Percentiles rank a stretch among this genome's conserved stretches.
These are phyloP conservation scores for Pythium dissotocum DNA, from an alignment of 352 stramenopile genomes.

Conservation along the genomic window DNA sequence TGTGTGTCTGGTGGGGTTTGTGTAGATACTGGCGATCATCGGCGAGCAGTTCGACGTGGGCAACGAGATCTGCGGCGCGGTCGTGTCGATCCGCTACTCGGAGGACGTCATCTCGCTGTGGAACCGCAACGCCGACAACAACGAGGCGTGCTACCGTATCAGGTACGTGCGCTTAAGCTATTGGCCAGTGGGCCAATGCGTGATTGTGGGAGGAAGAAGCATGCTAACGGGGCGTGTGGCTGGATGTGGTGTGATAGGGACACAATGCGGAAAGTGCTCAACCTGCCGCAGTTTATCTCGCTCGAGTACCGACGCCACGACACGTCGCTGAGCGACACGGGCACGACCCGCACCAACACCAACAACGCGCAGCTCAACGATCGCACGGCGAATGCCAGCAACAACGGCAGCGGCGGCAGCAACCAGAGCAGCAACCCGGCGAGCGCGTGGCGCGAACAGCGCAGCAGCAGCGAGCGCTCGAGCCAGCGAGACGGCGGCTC, in stretches of 20 bases:
- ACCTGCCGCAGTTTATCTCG: slow-evolving; percentile 89
- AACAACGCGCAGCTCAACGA: slow-evolving; percentile 20
- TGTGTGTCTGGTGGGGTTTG: too few species aligned
- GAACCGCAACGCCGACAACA: slow-evolving; percentile 94
- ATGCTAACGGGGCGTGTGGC: not conserved
- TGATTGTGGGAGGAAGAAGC: slow-evolving; percentile 23
- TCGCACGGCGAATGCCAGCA: slow-evolving; percentile 31
- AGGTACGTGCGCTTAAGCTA: slow-evolving; percentile 17
- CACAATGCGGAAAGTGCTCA: slow-evolving; percentile 88
- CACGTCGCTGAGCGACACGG: slow-evolving; percentile 80
- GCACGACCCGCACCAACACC: slow-evolving; percentile 71
- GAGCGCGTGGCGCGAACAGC: slow-evolving; percentile 23
- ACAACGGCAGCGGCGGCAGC: slow-evolving; percentile 12
- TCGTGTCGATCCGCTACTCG: slow-evolving; percentile 91
- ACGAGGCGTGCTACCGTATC: slow-evolving; percentile 84
- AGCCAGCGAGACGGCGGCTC: slow-evolving; percentile 17
- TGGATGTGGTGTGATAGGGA: slow-evolving; percentile 44
- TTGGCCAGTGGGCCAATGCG: slow-evolving; percentile 5
- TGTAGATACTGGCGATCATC: slow-evolving; percentile 88
- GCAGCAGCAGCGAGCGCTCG: slow-evolving; percentile 23
- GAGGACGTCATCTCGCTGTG: slow-evolving; percentile 95
- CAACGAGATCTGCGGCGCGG: slow-evolving; percentile 91
- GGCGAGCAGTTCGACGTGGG: slow-evolving; percentile 94
- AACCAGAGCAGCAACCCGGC: not conserved
- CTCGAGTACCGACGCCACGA: slow-evolving; percentile 94